These are phyloP conservation scores for Candida insectorum DNA, from an alignment of 805 yeast species.

Conservation along the genomic window DNA sequence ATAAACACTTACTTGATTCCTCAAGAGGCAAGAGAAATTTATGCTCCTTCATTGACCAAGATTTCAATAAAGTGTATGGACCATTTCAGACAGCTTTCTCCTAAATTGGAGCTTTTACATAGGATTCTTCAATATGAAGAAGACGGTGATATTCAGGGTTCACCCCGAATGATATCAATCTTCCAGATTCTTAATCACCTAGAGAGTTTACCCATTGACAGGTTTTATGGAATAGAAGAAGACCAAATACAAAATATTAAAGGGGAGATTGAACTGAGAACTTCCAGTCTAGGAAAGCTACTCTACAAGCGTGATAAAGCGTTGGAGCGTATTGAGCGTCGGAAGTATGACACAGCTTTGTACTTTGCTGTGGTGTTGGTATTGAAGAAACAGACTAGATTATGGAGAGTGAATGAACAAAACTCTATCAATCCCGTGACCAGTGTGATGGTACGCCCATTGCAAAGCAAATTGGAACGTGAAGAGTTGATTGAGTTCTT, in stretches of 20 bases:
- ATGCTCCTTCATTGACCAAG: slow-evolving; percentile 30
- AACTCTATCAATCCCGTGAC: slow-evolving; percentile 26
- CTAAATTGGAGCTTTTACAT: slow-evolving; percentile 46
- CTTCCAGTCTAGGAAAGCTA: too few relatives aligned
- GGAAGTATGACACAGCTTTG: slow-evolving; percentile 15
- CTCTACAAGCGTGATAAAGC: too few relatives aligned
- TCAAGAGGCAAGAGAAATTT: slow-evolving; percentile 28
- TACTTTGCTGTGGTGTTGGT: slow-evolving; percentile 46
- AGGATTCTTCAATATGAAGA: slow-evolving; percentile 40
- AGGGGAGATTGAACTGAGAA: too few relatives aligned
- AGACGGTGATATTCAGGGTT: slow-evolving; percentile 24
- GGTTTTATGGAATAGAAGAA: too few relatives aligned
- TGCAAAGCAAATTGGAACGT: slow-evolving; percentile 11
- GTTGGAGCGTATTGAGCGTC: slow-evolving; percentile 12
- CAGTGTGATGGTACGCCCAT: slow-evolving; percentile 32
- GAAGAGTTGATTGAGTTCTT: slow-evolving; percentile 15
- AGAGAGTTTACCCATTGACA: slow-evolving; percentile 5
- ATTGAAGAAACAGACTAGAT: slow-evolving; percentile 44
- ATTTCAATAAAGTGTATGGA: slow-evolving; percentile 41
- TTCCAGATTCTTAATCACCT: slow-evolving; percentile 28
- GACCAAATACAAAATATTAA: too few relatives aligned
- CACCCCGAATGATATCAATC: slow-evolving; percentile 31
- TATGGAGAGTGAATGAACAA: slow-evolving; percentile 39
- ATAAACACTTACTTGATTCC: slow-evolving; percentile 38
- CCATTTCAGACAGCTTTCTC: slow-evolving; percentile 33